phyloP scores from a whole-genome alignment of 1,284 basidiomycete species.

The Termitomyces sp. region DNA sequence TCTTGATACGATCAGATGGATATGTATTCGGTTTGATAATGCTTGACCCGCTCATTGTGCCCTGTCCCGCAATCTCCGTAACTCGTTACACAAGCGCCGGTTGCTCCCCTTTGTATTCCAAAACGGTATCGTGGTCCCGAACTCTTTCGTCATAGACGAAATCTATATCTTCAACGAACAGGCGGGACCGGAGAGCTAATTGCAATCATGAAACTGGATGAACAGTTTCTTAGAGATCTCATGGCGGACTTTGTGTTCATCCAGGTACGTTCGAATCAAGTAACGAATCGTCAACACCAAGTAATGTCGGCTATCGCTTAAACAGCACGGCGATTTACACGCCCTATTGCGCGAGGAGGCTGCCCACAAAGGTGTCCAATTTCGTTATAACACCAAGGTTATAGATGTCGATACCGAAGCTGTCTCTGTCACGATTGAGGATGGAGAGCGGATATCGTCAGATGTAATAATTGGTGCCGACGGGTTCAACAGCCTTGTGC shows the following conservation, averaged over 20 bases:
- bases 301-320: constrained; percentile 16
- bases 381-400: constrained; percentile 45
- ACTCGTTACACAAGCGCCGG: too few species aligned
- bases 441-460: constrained; percentile 35
- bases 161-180: constrained; percentile 10
- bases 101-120: too few species aligned
- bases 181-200: constrained; percentile 33
- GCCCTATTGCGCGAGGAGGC: constrained; percentile 43
- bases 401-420: constrained; percentile 36
- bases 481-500: constrained; percentile 42
- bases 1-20: too few species aligned
- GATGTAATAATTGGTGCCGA: constrained; percentile 55
- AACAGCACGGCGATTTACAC: constrained; percentile 56
- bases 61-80: too few species aligned
- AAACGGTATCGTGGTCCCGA: neutral
- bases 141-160: neutral
- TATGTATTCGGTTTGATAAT: too few species aligned
- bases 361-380: constrained; percentile 39
- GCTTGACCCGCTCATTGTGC: too few species aligned
- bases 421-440: constrained; percentile 33
- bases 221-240: constrained; percentile 33
- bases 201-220: constrained; percentile 31
- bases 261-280: constrained; percentile 24
- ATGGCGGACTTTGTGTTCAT: constrained; percentile 34
- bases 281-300: neutral